Percentiles rank a stretch among this genome's conserved stretches.
These are phyloP conservation scores for Tulasnella sp. DNA, from an alignment of 768 basidiomycete species.

Conservation along the genomic window DNA sequence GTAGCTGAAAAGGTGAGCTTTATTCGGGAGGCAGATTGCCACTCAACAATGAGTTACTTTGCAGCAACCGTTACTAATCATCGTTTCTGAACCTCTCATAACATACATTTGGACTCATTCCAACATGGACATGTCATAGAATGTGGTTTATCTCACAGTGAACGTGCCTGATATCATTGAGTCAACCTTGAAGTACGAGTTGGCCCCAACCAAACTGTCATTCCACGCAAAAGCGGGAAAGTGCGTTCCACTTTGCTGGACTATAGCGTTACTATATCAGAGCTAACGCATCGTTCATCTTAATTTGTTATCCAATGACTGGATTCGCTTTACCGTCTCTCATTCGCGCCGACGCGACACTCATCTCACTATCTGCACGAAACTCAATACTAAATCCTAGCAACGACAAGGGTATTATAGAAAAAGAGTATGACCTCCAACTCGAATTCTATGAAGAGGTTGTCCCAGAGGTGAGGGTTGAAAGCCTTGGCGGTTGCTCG, in stretches of 20 bases:
- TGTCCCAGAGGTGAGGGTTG: slow-evolving; percentile 51
- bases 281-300: slow-evolving; percentile 23
- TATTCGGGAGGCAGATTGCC: neutral
- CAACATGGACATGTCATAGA: slow-evolving; percentile 34
- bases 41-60: neutral
- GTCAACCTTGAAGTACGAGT: slow-evolving; percentile 42
- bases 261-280: slow-evolving; percentile 19
- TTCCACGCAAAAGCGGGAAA: slow-evolving; percentile 54
- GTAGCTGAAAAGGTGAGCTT: slow-evolving; percentile 52
- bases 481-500: neutral
- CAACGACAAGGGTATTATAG: slow-evolving; percentile 30
- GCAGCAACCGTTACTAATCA: neutral
- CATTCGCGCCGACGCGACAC: too few relatives aligned
- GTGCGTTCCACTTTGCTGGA: slow-evolving; percentile 31
- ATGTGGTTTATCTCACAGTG: slow-evolving; percentile 72
- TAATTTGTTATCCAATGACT: too few relatives aligned
- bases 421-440: slow-evolving; percentile 58
- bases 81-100: neutral
- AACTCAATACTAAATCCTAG: slow-evolving; percentile 22
- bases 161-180: slow-evolving; percentile 65
- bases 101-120: neutral
- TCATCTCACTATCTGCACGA: too few relatives aligned
- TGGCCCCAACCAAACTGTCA: slow-evolving; percentile 44
- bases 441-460: slow-evolving; percentile 67
- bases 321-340: too few relatives aligned